Conservation (phyloP, 768 basidiomycete species). For the Boletellus ananas region DNA sequence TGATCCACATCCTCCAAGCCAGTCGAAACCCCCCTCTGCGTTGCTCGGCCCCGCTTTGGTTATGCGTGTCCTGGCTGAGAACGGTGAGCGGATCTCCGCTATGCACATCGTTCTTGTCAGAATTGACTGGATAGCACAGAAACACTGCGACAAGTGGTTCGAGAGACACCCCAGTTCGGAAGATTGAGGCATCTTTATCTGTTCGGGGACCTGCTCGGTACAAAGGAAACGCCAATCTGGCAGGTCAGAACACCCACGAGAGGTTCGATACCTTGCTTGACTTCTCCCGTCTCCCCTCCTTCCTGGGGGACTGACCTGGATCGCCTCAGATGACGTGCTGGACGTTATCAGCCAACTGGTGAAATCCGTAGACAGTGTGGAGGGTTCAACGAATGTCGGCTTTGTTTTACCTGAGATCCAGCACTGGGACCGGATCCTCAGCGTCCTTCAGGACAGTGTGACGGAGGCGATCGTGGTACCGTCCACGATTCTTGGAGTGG, state of each 20-base stretch:
- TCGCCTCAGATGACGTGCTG: conserved; percentile 6
- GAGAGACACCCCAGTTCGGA: conserved; percentile 9
- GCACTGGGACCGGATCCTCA: conserved; percentile 8
- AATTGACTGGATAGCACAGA: conserved; percentile 4
- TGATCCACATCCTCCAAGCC: neutral
- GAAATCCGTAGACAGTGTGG: conserved; percentile 8
- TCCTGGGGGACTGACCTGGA: neutral
- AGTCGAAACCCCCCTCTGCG: conserved; percentile 4
- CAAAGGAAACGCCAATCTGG: conserved; percentile 9
- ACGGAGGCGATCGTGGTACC: conserved; percentile 5
- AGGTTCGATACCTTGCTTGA: neutral
- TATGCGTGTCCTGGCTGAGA: conserved; percentile 10
- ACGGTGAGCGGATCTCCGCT: conserved; percentile 1
- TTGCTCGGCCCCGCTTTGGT: conserved; percentile 15
- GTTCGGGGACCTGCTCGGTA: conserved; percentile 7
- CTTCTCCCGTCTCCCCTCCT: neutral
- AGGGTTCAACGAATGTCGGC: conserved; percentile 5
- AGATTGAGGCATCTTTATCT: conserved; percentile 17
- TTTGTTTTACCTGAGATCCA: conserved; percentile 6
- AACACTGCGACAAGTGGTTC: conserved; percentile 17
- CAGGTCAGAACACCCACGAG: conserved; percentile 7
- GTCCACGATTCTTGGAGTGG: neutral
- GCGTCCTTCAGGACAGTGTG: neutral
- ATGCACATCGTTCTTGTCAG: neutral
- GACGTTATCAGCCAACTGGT: conserved; percentile 7